Conservation (phyloP, 2,329 filamentous ascomycete species). For the Nigrograna mackinnonii region DNA sequence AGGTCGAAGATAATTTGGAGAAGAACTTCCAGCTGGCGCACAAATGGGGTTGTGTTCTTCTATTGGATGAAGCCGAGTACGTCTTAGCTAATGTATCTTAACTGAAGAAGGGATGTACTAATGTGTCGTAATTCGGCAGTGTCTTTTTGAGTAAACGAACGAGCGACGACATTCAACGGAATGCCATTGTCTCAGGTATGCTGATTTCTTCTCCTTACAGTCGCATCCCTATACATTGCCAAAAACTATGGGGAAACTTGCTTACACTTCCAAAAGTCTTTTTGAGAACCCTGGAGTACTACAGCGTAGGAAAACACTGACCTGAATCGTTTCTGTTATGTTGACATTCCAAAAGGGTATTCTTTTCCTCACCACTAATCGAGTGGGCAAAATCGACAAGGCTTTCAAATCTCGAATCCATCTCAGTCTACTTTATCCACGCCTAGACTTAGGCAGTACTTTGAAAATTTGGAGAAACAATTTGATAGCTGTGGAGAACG, state of each 20-base stretch:
- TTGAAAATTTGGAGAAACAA: slow-evolving; percentile 10
- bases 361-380: slow-evolving; percentile 18
- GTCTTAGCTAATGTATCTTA: neutral
- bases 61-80: slow-evolving; percentile 59
- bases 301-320: no score
- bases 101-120: no score
- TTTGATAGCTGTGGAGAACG: no score
- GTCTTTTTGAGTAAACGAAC: slow-evolving; percentile 35
- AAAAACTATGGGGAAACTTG: no score
- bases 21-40: slow-evolving; percentile 4
- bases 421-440: slow-evolving; percentile 8
- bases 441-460: neutral
- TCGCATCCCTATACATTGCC: no score
- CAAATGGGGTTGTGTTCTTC: slow-evolving; percentile 56
- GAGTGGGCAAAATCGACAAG: slow-evolving; percentile 19
- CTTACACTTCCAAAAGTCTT: no score
- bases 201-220: slow-evolving; percentile 83
- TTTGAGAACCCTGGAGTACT: slow-evolving; percentile 6
- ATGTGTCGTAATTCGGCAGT: slow-evolving; percentile 47
- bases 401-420: slow-evolving; percentile 21
- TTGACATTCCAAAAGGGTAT: slow-evolving; percentile 18
- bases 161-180: slow-evolving; percentile 8
- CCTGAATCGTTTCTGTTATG: no score
- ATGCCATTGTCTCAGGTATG: slow-evolving; percentile 54
- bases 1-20: slow-evolving; percentile 8